phyloP scores from a whole-genome alignment of 1,284 basidiomycete genomes.

The Leccinum pachyderme region DNA sequence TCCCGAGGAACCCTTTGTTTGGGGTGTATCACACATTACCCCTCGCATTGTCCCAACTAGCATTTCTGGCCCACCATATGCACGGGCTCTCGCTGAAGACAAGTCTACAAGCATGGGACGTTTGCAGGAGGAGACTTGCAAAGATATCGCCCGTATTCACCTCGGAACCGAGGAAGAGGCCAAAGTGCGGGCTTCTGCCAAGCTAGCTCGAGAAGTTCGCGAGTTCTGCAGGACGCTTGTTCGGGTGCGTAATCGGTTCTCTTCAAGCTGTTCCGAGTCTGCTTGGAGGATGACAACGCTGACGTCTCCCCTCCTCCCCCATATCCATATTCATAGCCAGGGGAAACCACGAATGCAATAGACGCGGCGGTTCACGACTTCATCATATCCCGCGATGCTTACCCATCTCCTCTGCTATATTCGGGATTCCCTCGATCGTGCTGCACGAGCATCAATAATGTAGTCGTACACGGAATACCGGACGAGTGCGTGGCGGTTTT shows the following conservation, averaged over 20 bases:
- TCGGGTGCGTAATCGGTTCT: slow-evolving; percentile 42
- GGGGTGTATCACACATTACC: slow-evolving; percentile 61
- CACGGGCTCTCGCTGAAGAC: slow-evolving; percentile 7
- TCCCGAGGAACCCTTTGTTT: slow-evolving; percentile 62
- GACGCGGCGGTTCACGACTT: slow-evolving; percentile 71
- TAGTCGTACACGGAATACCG: slow-evolving; percentile 85
- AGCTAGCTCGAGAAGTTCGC: slow-evolving; percentile 61
- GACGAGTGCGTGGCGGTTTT: slow-evolving; percentile 77
- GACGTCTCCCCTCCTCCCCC: not conserved
- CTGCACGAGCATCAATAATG: slow-evolving; percentile 88
- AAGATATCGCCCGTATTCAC: slow-evolving; percentile 43
- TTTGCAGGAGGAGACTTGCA: slow-evolving; percentile 24
- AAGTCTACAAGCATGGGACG: slow-evolving; percentile 21
- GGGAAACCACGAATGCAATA: slow-evolving; percentile 72
- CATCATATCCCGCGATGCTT: slow-evolving; percentile 68
- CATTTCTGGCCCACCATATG: slow-evolving; percentile 66
- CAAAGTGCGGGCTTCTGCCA: slow-evolving; percentile 56
- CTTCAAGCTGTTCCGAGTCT: not conserved
- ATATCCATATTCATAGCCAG: slow-evolving; percentile 48
- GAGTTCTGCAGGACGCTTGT: slow-evolving; percentile 56
- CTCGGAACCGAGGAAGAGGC: slow-evolving; percentile 60
- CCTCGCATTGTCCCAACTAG: slow-evolving; percentile 56
- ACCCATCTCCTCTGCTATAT: slow-evolving; percentile 87
- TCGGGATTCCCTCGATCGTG: slow-evolving; percentile 79
- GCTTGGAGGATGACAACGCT: not conserved